Percentiles rank a stretch among this genome's conserved stretches.
phyloP scores from a whole-genome alignment of 768 basidiomycete species.

The Gelatoporia subvermispora region DNA sequence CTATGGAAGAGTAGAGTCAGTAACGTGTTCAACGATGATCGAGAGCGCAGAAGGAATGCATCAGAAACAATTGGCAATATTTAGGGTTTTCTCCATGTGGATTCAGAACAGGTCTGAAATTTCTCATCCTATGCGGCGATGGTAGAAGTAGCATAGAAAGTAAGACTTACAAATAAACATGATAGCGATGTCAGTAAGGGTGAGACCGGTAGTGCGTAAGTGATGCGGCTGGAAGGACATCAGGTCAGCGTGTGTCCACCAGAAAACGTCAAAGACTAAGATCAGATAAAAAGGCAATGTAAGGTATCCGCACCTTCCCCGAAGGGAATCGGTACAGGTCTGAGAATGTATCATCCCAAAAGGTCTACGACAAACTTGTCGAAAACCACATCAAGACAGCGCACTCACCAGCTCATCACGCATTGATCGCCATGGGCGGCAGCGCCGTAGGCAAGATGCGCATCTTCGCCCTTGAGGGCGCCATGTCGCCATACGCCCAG shows the following conservation, averaged over 20 bases:
- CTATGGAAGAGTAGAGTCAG: too few relatives aligned
- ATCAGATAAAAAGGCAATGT: constrained; percentile 62
- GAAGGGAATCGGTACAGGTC: constrained; percentile 69
- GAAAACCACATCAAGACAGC: constrained; percentile 3
- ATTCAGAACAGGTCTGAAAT: constrained; percentile 69
- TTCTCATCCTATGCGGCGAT: constrained; percentile 39
- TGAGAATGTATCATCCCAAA: constrained; percentile 60
- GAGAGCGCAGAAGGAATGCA: background rate
- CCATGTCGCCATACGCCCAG: constrained; percentile 55
- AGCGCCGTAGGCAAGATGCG: constrained; percentile 19
- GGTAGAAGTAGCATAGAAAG: background rate
- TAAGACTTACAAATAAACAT: constrained; percentile 30
- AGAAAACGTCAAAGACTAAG: constrained; percentile 8
- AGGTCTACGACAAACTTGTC: constrained; percentile 16
- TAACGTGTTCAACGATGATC: too few relatives aligned
- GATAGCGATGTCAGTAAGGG: background rate
- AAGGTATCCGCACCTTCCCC: constrained; percentile 45
- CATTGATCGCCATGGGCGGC: constrained; percentile 16
- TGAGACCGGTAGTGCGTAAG: background rate
- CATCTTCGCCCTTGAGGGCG: constrained; percentile 41
- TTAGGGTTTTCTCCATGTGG: constrained; percentile 45
- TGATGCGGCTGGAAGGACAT: constrained; percentile 1
- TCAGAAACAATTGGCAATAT: constrained; percentile 48
- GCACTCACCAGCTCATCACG: constrained; percentile 17
- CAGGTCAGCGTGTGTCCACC: constrained; percentile 12